Evolutionary conservation across 495 filamentous ascomycete species (phyloP), one percentile per base, ranked within the genome.

Genomic region (Aspergillus sclerotiicarbonarius): DNA sequence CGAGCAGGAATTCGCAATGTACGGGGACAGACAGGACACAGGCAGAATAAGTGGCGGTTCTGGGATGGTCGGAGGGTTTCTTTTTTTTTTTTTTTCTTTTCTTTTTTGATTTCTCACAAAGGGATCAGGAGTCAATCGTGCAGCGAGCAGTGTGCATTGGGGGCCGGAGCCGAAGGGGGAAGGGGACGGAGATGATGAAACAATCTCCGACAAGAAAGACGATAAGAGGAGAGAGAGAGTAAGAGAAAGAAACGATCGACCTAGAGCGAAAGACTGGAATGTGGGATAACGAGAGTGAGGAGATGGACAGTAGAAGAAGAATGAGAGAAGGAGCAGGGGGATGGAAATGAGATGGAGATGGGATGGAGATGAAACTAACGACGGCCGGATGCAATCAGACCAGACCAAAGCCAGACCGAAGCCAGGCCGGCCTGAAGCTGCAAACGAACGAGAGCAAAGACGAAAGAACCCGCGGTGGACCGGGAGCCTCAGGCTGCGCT

Each of bases 11-110:
- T 15, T 29, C 47, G 47, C 47, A 31, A 31, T 31, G 25, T 25
- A 29, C 8, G 12, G 6, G 8, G 21, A 49, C 0, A 6, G n/a
- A 8, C 46, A 21, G 65, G 70, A 68, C 67, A 49, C 0, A 6
- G n/a, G 20, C 46, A 21, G 65, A 72, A 68, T 64, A 70, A 58
- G 69, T 57, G 57, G 66, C n/a, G 47, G 53, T 62, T 37, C 44
- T 30, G 30, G 33, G 44, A 19, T 41, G 29, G 52, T 32, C 13
- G 32, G 31, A 51, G 30, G 32, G 44, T 32, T 7, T 18, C n/a
- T 33, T 39, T 19, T 13, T 33, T 39, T 25, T 3, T 25, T 25
- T n/a, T n/a, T n/a, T n/a, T n/a, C n/a, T 13, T 33, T 39, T 25
- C 2, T 25, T 25, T 25, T 25, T 25, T 25, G 5, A 3, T 25